Base-by-base conservation (phyloP, 805 yeast species). In the Candida insectorum region DNA sequence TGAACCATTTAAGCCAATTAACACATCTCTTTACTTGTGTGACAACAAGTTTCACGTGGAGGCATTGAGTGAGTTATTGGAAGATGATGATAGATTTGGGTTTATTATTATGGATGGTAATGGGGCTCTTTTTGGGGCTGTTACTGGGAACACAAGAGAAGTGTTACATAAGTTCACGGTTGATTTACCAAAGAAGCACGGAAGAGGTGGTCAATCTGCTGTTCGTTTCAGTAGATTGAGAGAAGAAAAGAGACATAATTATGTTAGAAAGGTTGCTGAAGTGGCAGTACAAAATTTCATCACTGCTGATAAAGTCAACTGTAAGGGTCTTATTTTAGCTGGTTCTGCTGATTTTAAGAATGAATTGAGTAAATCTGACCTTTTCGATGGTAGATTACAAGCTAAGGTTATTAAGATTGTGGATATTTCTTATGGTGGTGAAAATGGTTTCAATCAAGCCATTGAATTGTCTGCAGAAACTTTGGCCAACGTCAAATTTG, bases 201-300 rank as follows among this genome's bases (percentile, higher is more conserved):
- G 98, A 56, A 85, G 98, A 77, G 98, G 98, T 85, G 98, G 98
- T 83, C 98, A 93, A 72, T 93, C 99, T 43, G 98, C 99, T 28
- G 60, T 93, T 50, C 97, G 99, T 86, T 93, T 93, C 73, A 82
- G 97, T 16, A 89, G 99, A 75, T 75, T 93, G 63, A 85, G 99
- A 77, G 98, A 93, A 52, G 98, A 93, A 68, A 93, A 93, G 64
- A 87, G 99, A 73, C 99, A 93, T 65, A 93, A 93, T 63, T 93
- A 93, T 68, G 94, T 93, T 42, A 79, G 99, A 68, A 93, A 93
- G 58, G 98, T 93, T 30, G 96, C 97, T 31, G 99, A 93, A 71
- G 91, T 80, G 32, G 97, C 98, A 5, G 97, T 93, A 22, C 98
- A 93, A 64, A 86, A 86, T 69, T 93, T 93, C 65, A 88, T 93